Evolutionary conservation across 176 grass and related monocot genomes (phyloP).

Genomic region (Cenchrus fungigraminus): DNA sequence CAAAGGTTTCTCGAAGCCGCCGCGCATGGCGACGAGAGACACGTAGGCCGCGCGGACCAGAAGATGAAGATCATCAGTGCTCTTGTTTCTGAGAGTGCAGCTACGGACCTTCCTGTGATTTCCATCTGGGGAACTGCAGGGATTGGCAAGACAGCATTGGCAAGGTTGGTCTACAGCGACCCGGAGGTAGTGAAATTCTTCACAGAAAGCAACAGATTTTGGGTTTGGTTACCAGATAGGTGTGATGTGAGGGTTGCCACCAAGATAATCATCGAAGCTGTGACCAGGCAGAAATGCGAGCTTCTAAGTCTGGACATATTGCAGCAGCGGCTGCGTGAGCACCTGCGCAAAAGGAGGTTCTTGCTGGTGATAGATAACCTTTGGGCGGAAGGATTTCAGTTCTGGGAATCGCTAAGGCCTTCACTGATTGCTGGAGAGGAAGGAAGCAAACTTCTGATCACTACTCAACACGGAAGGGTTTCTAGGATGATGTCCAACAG

Average conservation of each 20-base stretch:
- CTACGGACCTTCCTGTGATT: conserved; percentile 32
- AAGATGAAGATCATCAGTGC: conserved; percentile 17
- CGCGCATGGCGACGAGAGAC: background rate
- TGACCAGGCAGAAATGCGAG: conserved; percentile 25
- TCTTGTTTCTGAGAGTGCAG: conserved; percentile 9
- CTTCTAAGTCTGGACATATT: conserved; percentile 46
- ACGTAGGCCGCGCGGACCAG: conserved; percentile 32
- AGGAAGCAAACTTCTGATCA: conserved; percentile 59
- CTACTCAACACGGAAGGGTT: conserved; percentile 47
- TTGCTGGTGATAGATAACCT: conserved; percentile 64
- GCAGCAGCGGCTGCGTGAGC: conserved; percentile 37
- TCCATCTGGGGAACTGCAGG: conserved; percentile 49
- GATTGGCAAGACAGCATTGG: conserved; percentile 67
- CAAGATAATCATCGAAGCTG: conserved; percentile 49
- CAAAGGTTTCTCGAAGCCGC: conserved; percentile 29
- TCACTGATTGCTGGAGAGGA: conserved; percentile 34
- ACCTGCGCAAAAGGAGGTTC: conserved; percentile 38
- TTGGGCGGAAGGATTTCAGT: conserved; percentile 45
- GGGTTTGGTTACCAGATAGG: conserved; percentile 50
- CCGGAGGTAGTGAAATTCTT: conserved; percentile 22
- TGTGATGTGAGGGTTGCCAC: conserved; percentile 48
- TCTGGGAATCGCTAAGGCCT: conserved; percentile 51
- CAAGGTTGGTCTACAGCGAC: conserved; percentile 33
- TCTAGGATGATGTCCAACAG: conserved; percentile 15
- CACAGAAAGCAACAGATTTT: conserved; percentile 33